These are phyloP conservation scores for Cucurbita ficifolia DNA, from an alignment of 306 rosid species.

Conservation along the genomic window DNA sequence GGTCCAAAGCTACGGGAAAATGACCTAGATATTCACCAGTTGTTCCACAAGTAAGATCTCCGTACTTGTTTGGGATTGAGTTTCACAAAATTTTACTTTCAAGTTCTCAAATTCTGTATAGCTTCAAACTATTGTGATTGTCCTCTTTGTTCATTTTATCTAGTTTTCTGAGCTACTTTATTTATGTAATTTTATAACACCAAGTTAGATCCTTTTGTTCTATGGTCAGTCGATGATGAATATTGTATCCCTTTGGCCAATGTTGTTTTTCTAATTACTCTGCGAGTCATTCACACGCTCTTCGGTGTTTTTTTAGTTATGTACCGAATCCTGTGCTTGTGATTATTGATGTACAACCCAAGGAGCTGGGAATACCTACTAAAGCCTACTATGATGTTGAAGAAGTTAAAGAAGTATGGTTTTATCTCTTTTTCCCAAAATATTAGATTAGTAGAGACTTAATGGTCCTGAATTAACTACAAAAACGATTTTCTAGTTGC, in stretches of 20 bases:
- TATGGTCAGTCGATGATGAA: background rate
- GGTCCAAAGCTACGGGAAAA: constrained; percentile 86
- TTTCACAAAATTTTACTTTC: background rate
- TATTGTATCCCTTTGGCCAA: background rate
- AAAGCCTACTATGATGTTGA: constrained; percentile 86
- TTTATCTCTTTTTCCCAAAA: background rate
- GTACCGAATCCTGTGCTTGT: constrained; percentile 78
- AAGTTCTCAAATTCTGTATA: background rate
- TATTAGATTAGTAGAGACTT: background rate
- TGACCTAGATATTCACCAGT: constrained; percentile 70
- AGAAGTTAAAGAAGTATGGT: constrained; percentile 69
- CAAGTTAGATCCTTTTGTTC: background rate
- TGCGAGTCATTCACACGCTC: background rate
- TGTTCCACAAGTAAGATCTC: constrained; percentile 56
- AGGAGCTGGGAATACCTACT: constrained; percentile 91
- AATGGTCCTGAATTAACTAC: background rate
- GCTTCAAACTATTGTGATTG: background rate
- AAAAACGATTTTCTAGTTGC: background rate
- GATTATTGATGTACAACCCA: constrained; percentile 82
- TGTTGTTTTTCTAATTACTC: background rate
- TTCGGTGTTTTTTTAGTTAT: constrained; percentile 26
- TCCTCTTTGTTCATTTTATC: background rate
- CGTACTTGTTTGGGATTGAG: background rate
- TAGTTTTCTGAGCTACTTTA: background rate
- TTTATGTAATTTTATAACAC: background rate